phyloP scores from a whole-genome alignment of 208 protist genomes.

The Acanthamoeba lenticulata region DNA sequence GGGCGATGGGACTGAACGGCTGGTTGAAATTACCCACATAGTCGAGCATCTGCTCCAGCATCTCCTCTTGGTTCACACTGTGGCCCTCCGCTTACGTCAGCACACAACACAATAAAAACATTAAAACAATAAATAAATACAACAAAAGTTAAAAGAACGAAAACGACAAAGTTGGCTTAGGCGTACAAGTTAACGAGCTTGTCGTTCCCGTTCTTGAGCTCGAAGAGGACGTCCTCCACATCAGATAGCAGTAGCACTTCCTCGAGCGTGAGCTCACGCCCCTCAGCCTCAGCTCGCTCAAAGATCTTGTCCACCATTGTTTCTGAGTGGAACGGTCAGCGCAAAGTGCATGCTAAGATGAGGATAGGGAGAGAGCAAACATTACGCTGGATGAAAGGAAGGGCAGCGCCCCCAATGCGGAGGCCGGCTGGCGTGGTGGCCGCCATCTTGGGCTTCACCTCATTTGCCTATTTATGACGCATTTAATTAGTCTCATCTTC shows the following conservation, averaged over 20 bases:
- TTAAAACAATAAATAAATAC: too few species aligned
- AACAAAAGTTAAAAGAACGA: background rate
- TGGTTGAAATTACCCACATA: background rate
- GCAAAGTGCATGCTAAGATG: background rate
- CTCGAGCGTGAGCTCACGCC: background rate
- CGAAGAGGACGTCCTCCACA: background rate
- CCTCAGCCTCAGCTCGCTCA: background rate
- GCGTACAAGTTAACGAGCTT: background rate
- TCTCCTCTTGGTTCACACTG: background rate
- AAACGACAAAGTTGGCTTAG: background rate
- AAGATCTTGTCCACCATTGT: slow-evolving; percentile 9
- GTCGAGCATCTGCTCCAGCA: background rate
- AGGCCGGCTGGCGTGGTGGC: slow-evolving; percentile 18
- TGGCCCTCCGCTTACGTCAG: background rate
- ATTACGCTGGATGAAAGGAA: background rate
- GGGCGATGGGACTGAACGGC: background rate
- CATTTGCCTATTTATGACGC: background rate
- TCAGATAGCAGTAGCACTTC: background rate
- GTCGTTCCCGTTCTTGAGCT: background rate
- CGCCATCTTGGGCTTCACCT: slow-evolving; percentile 16
- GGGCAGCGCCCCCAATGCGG: background rate
- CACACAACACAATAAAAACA: too few species aligned
- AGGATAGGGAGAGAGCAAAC: background rate
- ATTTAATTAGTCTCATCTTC: background rate
- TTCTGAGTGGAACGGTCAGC: background rate